Base-by-base conservation (phyloP, 2,329 filamentous ascomycete species). In the Xylariaceae sp. region DNA sequence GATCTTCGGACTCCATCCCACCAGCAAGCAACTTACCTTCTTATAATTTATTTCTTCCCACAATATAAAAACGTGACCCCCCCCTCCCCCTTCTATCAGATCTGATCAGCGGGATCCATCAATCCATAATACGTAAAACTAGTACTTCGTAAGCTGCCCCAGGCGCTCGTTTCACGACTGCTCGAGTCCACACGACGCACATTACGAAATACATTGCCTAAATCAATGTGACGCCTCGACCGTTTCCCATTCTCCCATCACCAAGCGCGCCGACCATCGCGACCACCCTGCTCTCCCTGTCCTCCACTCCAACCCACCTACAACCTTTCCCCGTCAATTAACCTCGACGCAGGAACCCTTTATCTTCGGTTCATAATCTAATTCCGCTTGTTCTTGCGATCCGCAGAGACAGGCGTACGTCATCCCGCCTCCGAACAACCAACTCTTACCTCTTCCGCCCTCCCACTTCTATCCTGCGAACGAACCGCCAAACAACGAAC, bases 241-340 rank as follows among this genome's bases (percentile, higher is more conserved):
- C 35, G 18, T 41, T 35, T 49, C 34, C 55, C 53, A 50, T 50
- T 49, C 23, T 30, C 23, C 23, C 23, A 50, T 45, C 50, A 50
- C 51, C 11, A 15, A 23, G 47, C 58, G 49, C 56, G 56, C 59
- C 56, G 18, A n/a, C 44, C 58, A 53, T 53, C 57, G 48, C 60
- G 57, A 44, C 48, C 58, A 41, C 7, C 51, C 35, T 11, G 48
- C 15, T 39, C 8, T 13, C 49, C 51, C 18, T 53, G 39, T 18
- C 18, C 34, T 53, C 15, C n/a, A 23, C 44, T 4, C 23, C 23
- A 30, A 30, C 23, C 23, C 23, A 30, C 23, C 23, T 30, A 30
- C 51, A 18, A 53, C 17, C 6, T 18, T 35, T 41, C 2, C 9
- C 37, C 37, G 18, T 47, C 37, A 13, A 34, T 30, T 44, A 13